A percentile compares a stretch with the other conserved stretches of the same genome.
Evolutionary conservation across 2,329 filamentous ascomycete genomes (phyloP).

Genomic region (Boeremia exigua): DNA sequence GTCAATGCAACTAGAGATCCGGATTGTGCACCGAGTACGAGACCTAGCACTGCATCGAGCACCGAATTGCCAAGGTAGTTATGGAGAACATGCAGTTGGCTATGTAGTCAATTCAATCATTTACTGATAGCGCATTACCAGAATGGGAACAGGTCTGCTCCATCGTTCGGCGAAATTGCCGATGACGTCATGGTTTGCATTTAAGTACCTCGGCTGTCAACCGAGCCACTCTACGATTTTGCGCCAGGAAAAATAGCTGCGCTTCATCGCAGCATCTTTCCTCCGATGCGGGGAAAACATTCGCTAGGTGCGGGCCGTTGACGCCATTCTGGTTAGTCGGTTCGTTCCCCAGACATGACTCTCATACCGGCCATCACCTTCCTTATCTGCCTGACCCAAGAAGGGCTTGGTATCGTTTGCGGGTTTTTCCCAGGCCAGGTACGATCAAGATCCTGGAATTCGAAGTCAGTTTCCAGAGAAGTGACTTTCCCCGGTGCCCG

Average conservation of each 20-base stretch:
- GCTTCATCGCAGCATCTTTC: slow-evolving; percentile 6
- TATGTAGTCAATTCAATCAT: not conserved
- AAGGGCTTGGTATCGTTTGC: not conserved
- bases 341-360: not conserved
- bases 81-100: not conserved
- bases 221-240: not conserved
- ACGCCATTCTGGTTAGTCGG: not conserved
- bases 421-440: not conserved
- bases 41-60: not conserved
- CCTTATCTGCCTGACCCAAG: not conserved
- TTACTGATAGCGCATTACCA: not conserved
- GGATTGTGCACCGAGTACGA: no score
- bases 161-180: not conserved
- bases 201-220: not conserved
- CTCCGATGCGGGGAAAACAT: slow-evolving; percentile 12
- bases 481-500: not conserved
- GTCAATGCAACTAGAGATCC: not conserved
- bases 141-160: no score
- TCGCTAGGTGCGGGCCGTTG: not conserved
- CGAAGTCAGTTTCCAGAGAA: not conserved
- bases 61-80: not conserved
- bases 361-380: not conserved
- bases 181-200: slow-evolving; percentile 1
- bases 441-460: not conserved
- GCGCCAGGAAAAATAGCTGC: not conserved